Percentiles rank a stretch among this genome's conserved stretches.
These are phyloP conservation scores for Fragilaria crotonensis DNA, from an alignment of 108 stramenopile genomes.

Conservation along the genomic window DNA sequence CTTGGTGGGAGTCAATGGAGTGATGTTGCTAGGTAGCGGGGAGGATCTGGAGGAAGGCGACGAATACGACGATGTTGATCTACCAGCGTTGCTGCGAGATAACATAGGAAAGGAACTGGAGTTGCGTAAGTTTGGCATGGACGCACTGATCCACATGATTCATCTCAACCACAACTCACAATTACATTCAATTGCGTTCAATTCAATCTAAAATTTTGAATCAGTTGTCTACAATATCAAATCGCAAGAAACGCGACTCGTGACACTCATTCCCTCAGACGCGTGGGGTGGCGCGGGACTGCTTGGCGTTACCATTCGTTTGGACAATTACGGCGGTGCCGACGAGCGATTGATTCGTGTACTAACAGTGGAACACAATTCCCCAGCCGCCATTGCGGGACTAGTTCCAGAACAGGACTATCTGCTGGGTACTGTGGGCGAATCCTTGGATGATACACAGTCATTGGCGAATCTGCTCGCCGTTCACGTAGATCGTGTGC, in stretches of 20 bases:
- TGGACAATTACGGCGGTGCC: slow-evolving; percentile 87
- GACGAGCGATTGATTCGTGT: slow-evolving; percentile 81
- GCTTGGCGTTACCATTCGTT: slow-evolving; percentile 91
- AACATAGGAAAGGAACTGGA: slow-evolving; percentile 44
- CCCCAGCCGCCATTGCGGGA: slow-evolving; percentile 68
- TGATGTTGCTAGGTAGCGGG: slow-evolving; percentile 68
- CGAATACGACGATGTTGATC: slow-evolving; percentile 79
- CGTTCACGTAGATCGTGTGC: slow-evolving; percentile 63
- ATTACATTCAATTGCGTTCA: slow-evolving; percentile 8
- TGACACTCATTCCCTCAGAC: slow-evolving; percentile 71
- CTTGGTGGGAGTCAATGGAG: slow-evolving; percentile 77
- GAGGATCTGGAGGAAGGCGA: slow-evolving; percentile 66
- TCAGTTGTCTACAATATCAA: slow-evolving; percentile 86
- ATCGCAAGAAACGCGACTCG: slow-evolving; percentile 60
- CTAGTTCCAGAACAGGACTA: slow-evolving; percentile 53
- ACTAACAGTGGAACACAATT: slow-evolving; percentile 54
- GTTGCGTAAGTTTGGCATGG: slow-evolving; percentile 55
- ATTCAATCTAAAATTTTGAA: slow-evolving; percentile 8
- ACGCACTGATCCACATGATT: not conserved
- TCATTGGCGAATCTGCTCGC: slow-evolving; percentile 60
- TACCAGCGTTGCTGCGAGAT: slow-evolving; percentile 49
- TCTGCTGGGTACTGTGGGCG: slow-evolving; percentile 65
- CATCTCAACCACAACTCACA: not conserved
- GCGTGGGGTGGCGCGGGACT: slow-evolving; percentile 91
- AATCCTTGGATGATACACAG: slow-evolving; percentile 41